Evolutionary conservation across 2,329 filamentous ascomycete genomes (phyloP).

Genomic region (Penicillium sp.): DNA sequence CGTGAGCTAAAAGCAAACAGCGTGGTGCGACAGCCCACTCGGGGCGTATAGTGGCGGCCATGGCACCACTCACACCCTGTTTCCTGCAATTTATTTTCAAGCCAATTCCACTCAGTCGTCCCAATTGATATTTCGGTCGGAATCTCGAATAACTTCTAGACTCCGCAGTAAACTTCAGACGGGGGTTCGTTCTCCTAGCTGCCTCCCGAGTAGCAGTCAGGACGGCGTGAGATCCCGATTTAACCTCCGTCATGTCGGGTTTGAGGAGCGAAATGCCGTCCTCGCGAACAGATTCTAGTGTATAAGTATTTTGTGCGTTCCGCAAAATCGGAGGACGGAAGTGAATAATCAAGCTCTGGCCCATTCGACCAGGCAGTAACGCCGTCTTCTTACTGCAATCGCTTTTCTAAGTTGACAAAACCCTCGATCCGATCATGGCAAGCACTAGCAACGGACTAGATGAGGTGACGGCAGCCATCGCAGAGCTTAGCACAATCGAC

Average conservation of each 20-base stretch:
- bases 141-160: neutral
- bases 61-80: neutral
- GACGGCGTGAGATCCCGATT: neutral
- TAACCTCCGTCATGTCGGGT: neutral
- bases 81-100: neutral
- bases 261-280: neutral
- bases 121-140: neutral
- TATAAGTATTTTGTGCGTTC: neutral
- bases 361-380: neutral
- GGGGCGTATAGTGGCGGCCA: neutral
- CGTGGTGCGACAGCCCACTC: neutral
- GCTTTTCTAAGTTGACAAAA: neutral
- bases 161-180: neutral
- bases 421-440: neutral
- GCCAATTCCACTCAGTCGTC: too few species aligned
- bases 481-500: slow-evolving; percentile 1
- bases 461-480: neutral
- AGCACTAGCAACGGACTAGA: neutral
- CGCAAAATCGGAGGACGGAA: neutral
- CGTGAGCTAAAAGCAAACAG: neutral
- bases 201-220: neutral
- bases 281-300: neutral
- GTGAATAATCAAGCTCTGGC: neutral
- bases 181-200: neutral
- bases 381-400: neutral